Percentiles rank a stretch among this genome's conserved stretches.
phyloP scores from a whole-genome alignment of 352 stramenopile species.

The Phytophthora palmivora region DNA sequence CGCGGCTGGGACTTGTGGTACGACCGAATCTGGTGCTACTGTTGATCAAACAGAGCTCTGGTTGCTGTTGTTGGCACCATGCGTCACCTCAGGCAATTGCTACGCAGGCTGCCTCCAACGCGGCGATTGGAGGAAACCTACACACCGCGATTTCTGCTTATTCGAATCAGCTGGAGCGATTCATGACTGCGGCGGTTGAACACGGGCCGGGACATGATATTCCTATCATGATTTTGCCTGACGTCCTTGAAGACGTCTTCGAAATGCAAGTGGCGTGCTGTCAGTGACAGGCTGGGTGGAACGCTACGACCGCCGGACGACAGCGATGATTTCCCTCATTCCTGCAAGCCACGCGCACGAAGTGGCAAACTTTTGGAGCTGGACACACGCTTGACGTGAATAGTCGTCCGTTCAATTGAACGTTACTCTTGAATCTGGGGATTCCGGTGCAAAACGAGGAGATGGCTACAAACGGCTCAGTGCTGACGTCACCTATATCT shows the following conservation, averaged over 20 bases:
- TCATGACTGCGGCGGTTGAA: slow-evolving; percentile 13
- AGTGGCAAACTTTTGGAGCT: background rate
- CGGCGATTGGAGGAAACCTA: slow-evolving; percentile 22
- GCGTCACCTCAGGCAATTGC: background rate
- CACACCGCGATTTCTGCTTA: background rate
- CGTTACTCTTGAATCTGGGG: slow-evolving; percentile 26
- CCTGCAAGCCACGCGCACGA: background rate
- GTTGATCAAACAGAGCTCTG: too few species aligned
- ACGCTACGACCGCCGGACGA: background rate
- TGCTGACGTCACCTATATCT: background rate
- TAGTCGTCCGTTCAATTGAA: slow-evolving; percentile 2
- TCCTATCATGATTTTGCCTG: slow-evolving; percentile 13
- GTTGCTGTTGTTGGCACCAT: background rate
- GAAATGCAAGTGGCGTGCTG: slow-evolving; percentile 24
- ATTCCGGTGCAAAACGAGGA: slow-evolving; percentile 26
- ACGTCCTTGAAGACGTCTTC: slow-evolving; percentile 20
- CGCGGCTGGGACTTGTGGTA: slow-evolving; percentile 20
- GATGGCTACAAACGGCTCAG: slow-evolving; percentile 29
- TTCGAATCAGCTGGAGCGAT: slow-evolving; percentile 18
- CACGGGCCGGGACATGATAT: slow-evolving; percentile 20
- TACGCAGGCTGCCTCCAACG: background rate
- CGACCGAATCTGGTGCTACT: background rate
- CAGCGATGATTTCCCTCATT: slow-evolving; percentile 1
- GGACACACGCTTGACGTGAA: background rate
- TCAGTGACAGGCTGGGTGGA: slow-evolving; percentile 12